phyloP scores from a whole-genome alignment of 345 rosid genomes.

The Lepidium aucheri region DNA sequence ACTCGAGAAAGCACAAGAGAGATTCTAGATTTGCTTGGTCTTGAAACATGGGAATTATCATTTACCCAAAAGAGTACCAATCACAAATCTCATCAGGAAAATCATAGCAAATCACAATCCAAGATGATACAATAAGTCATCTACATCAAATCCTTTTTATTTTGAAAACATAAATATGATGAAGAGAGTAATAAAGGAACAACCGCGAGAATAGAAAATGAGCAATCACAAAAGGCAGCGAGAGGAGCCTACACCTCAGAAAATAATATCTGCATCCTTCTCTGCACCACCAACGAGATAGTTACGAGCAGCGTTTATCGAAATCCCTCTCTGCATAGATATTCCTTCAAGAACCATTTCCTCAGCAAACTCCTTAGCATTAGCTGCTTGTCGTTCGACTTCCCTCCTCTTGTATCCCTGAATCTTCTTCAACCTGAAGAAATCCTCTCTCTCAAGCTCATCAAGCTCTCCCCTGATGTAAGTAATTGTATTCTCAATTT shows the following conservation, averaged over 20 bases:
- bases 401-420: conserved; percentile 81
- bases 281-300: conserved; percentile 44
- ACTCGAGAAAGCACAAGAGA: background rate
- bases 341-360: conserved; percentile 58
- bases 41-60: background rate
- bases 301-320: conserved; percentile 52
- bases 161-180: conserved; percentile 1
- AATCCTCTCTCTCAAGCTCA: conserved; percentile 90
- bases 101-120: conserved; percentile 14
- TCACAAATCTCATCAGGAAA: conserved; percentile 15
- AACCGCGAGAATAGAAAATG: background rate
- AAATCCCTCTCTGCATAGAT: conserved; percentile 69
- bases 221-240: conserved; percentile 9
- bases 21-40: background rate
- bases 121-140: conserved; percentile 27
- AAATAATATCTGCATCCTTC: conserved; percentile 78
- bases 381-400: conserved; percentile 42
- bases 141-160: conserved; percentile 24
- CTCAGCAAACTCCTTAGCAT: conserved; percentile 54
- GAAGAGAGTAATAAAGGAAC: background rate
- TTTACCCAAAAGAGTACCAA: background rate
- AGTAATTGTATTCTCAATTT: conserved; percentile 72
- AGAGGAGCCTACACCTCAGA: conserved; percentile 37
- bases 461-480: conserved; percentile 90
- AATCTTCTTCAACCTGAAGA: conserved; percentile 88